These are phyloP conservation scores for Phytophthora nicotianae DNA, from an alignment of 352 stramenopile species.

Conservation along the genomic window DNA sequence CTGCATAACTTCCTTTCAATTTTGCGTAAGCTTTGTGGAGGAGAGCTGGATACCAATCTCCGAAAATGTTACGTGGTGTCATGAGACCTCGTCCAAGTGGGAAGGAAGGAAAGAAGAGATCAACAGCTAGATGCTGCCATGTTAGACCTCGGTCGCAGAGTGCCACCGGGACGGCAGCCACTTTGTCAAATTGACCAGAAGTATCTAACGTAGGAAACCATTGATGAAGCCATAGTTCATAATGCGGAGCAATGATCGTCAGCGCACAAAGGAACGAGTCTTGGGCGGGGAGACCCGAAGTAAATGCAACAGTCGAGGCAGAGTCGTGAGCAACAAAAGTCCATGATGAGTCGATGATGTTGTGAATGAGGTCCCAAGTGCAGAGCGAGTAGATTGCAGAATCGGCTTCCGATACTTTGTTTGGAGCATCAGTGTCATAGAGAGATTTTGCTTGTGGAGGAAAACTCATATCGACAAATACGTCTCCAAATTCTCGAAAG, in stretches of 20 bases:
- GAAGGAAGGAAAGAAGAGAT: conserved; percentile 53
- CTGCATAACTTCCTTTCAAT: conserved; percentile 46
- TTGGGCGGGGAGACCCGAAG: conserved; percentile 37
- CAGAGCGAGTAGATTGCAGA: conserved; percentile 27
- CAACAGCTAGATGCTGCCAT: conserved; percentile 47
- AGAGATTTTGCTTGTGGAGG: conserved; percentile 19
- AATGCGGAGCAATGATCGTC: conserved; percentile 26
- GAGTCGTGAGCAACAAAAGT: conserved; percentile 16
- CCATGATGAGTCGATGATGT: conserved; percentile 34
- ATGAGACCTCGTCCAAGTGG: conserved; percentile 40
- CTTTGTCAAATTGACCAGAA: conserved; percentile 3
- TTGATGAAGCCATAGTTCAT: conserved; percentile 21
- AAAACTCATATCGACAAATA: conserved; percentile 54
- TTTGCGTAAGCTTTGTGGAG: conserved; percentile 73
- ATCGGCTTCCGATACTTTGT: conserved; percentile 21
- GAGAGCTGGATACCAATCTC: conserved; percentile 44
- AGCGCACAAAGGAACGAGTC: conserved; percentile 42
- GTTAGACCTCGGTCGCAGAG: conserved; percentile 37
- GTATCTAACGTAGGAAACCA: conserved; percentile 32
- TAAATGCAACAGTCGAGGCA: conserved; percentile 13
- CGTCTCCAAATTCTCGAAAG: conserved; percentile 25
- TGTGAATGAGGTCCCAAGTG: conserved; percentile 39
- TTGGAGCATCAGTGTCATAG: conserved; percentile 1
- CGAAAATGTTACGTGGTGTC: conserved; percentile 19
- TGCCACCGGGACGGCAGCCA: conserved; percentile 19